Conservation (phyloP, 495 filamentous ascomycete species). For the Evernia prunastri region DNA sequence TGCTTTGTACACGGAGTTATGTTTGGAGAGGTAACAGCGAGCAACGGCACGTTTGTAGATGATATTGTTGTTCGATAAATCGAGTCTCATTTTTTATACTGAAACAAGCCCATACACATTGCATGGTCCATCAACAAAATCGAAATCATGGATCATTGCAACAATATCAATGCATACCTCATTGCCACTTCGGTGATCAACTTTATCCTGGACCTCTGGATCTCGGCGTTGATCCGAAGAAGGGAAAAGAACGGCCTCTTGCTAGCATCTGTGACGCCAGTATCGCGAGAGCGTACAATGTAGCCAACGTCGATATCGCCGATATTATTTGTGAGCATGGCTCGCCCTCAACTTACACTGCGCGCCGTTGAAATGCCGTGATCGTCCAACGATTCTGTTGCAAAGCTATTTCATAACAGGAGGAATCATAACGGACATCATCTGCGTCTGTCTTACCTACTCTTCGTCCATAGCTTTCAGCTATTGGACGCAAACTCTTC, state of each 20-base stretch:
- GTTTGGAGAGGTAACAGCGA: too few relatives aligned
- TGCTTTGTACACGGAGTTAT: too few relatives aligned
- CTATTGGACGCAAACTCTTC: not conserved
- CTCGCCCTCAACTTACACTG: too few relatives aligned
- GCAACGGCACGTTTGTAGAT: too few relatives aligned
- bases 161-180: not conserved
- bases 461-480: constrained; percentile 2
- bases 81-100: too few relatives aligned
- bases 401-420: constrained; percentile 6
- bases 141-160: not conserved
- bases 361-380: not conserved
- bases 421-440: not conserved
- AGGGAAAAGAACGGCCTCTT: too few relatives aligned
- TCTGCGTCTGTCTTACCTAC: constrained; percentile 9
- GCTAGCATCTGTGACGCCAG: constrained; percentile 11
- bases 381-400: not conserved
- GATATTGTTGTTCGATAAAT: too few relatives aligned
- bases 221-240: constrained; percentile 3
- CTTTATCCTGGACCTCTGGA: constrained; percentile 10
- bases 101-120: too few relatives aligned
- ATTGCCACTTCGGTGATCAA: constrained; percentile 10
- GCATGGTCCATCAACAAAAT: too few relatives aligned
- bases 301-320: not conserved
- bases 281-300: constrained; percentile 9
- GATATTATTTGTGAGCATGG: constrained; percentile 8